Conservation (phyloP, 2,329 filamentous ascomycete species). For the Diplocarpon rosae region DNA sequence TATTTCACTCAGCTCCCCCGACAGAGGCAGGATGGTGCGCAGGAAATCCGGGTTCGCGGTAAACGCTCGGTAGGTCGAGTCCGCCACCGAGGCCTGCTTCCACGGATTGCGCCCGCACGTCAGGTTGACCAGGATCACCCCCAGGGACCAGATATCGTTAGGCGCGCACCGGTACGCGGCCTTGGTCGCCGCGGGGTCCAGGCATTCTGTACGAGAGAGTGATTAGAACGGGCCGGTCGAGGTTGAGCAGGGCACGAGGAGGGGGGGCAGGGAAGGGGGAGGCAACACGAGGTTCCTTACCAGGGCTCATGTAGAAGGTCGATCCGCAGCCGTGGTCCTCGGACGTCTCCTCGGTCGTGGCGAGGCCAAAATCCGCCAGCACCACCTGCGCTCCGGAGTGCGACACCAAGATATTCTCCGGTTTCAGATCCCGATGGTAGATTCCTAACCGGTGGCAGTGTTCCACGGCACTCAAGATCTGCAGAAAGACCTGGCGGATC, state of each 20-base stretch:
- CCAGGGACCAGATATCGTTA: conserved; percentile 97
- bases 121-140: conserved; percentile 93
- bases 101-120: conserved; percentile 97
- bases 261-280: too few relatives aligned
- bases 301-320: conserved; percentile 99
- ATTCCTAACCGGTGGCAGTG: conserved; percentile 90
- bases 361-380: conserved; percentile 93
- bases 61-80: conserved; percentile 90
- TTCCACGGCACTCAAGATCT: conserved; percentile 92
- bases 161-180: conserved; percentile 81
- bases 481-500: conserved; percentile 79
- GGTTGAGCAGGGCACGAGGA: too few relatives aligned
- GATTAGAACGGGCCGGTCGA: conserved; percentile 17
- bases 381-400: conserved; percentile 84
- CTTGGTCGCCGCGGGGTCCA: conserved; percentile 63
- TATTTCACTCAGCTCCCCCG: conserved; percentile 80
- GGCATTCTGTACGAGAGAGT: conserved; percentile 58
- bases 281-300: too few relatives aligned
- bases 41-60: conserved; percentile 77
- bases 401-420: conserved; percentile 92
- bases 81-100: conserved; percentile 90
- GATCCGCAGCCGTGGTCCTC: conserved; percentile 96
- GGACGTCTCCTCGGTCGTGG: conserved; percentile 71
- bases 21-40: conserved; percentile 83
- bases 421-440: conserved; percentile 95